Evolutionary conservation across 805 yeast species (phyloP).

Genomic region (Wickerhamiella sorbophila): DNA sequence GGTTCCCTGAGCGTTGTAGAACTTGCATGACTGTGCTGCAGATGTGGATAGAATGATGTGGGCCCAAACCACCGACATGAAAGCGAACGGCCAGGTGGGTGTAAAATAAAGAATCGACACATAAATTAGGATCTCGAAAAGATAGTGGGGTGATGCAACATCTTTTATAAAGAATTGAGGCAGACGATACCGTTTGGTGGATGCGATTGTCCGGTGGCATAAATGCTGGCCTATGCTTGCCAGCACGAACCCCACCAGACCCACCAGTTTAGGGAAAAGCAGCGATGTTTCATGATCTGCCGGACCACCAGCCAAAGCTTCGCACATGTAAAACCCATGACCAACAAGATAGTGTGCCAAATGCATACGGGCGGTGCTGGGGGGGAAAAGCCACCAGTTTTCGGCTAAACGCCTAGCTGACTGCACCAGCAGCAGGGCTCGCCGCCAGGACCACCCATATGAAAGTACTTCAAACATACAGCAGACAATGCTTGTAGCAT

Average conservation of each 20-base stretch:
- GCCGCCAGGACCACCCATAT: slow-evolving; percentile 2
- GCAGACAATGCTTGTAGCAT: slow-evolving; percentile 13
- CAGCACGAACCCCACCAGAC: slow-evolving; percentile 20
- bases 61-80: slow-evolving; percentile 22
- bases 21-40: slow-evolving; percentile 34
- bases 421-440: slow-evolving; percentile 27
- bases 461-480: not conserved
- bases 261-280: slow-evolving; percentile 3
- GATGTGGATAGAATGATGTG: slow-evolving; percentile 34
- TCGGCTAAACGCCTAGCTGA: slow-evolving; percentile 38
- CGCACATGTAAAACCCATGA: slow-evolving; percentile 30
- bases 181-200: slow-evolving; percentile 37
- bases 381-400: slow-evolving; percentile 31
- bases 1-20: slow-evolving; percentile 24
- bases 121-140: slow-evolving; percentile 44
- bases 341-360: slow-evolving; percentile 48
- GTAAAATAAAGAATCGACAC: slow-evolving; percentile 16
- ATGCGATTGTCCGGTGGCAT: slow-evolving; percentile 37
- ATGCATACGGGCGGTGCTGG: slow-evolving; percentile 36
- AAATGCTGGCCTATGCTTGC: slow-evolving; percentile 34
- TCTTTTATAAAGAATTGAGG: slow-evolving; percentile 31
- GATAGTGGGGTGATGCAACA: slow-evolving; percentile 48
- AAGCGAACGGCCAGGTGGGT: slow-evolving; percentile 9
- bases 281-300: not conserved
- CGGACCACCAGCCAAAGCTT: slow-evolving; percentile 7